Evolutionary conservation across 768 basidiomycete genomes (phyloP).

Genomic region (Mycena vitilis): DNA sequence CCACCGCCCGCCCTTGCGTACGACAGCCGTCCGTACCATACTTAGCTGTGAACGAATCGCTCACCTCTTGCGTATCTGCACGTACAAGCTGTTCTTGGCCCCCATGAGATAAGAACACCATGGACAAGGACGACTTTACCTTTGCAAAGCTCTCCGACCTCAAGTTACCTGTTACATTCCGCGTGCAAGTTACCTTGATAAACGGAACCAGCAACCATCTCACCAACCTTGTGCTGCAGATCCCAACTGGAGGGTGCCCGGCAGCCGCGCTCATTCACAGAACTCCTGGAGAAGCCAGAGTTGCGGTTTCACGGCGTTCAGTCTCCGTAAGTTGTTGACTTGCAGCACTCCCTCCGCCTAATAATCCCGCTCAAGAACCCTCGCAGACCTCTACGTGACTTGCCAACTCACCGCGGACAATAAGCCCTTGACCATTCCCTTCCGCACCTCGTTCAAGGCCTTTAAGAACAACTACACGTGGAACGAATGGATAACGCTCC

Average conservation of each 20-base stretch:
- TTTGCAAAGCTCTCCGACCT: slow-evolving; percentile 93
- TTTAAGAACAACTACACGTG: slow-evolving; percentile 92
- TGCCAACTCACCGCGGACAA: slow-evolving; percentile 94
- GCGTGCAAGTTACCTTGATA: slow-evolving; percentile 65
- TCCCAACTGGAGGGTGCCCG: slow-evolving; percentile 89
- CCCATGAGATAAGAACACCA: slow-evolving; percentile 35
- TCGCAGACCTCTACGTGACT: slow-evolving; percentile 94
- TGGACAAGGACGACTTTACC: slow-evolving; percentile 84
- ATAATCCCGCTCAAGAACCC: slow-evolving; percentile 63
- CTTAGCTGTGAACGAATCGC: too few species aligned
- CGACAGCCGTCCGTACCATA: too few species aligned
- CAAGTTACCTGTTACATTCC: slow-evolving; percentile 87
- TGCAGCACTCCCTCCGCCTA: slow-evolving; percentile 30
- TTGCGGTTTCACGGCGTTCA: slow-evolving; percentile 87
- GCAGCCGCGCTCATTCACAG: slow-evolving; percentile 76
- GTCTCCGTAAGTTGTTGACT: slow-evolving; percentile 65
- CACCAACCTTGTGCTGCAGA: slow-evolving; percentile 50
- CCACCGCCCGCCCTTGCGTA: too few species aligned
- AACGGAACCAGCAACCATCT: background rate
- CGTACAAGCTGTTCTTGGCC: background rate
- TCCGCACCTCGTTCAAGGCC: slow-evolving; percentile 91
- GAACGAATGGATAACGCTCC: slow-evolving; percentile 96
- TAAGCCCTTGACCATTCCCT: slow-evolving; percentile 91
- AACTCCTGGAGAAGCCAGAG: slow-evolving; percentile 86
- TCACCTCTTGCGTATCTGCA: too few species aligned